Evolutionary conservation across 441 rosid genomes (phyloP).

Genomic region (Euphorbia celastroides): DNA sequence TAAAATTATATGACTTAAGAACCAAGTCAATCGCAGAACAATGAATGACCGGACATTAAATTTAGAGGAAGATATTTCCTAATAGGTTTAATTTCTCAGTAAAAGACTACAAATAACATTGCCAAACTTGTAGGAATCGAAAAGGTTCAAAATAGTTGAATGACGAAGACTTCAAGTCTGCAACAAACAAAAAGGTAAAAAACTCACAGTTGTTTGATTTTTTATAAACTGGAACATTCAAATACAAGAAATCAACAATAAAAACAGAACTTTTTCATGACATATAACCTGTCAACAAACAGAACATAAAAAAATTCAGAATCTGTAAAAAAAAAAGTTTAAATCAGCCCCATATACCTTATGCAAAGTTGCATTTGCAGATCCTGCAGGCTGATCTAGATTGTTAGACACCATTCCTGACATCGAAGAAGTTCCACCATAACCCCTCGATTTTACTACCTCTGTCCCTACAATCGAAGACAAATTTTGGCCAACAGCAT

Average conservation of each 20-base stretch:
- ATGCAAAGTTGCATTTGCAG: slow-evolving; percentile 39
- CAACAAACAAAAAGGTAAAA: background rate
- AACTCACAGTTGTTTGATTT: background rate
- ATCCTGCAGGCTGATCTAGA: slow-evolving; percentile 35
- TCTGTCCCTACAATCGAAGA: slow-evolving; percentile 24
- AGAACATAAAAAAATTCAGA: too few species aligned
- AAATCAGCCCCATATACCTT: slow-evolving; percentile 45
- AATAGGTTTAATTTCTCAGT: background rate
- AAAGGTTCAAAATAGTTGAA: background rate
- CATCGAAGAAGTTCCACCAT: slow-evolving; percentile 42
- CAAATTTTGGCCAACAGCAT: slow-evolving; percentile 26
- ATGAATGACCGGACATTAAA: background rate
- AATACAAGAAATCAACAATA: too few species aligned
- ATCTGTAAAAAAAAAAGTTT: background rate
- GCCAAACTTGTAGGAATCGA: background rate
- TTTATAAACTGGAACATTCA: background rate
- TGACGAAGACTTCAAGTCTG: background rate
- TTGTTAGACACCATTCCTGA: slow-evolving; percentile 39
- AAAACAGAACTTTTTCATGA: background rate
- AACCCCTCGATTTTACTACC: slow-evolving; percentile 34
- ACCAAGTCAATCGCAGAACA: background rate
- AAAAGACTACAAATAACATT: background rate
- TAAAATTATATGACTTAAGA: background rate
- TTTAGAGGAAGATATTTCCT: background rate
- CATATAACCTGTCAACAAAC: background rate